Evolutionary conservation across 2,329 filamentous ascomycete species (phyloP), one percentile per base, ranked within the genome.

Genomic region (Plectosphaerella cucumerina): DNA sequence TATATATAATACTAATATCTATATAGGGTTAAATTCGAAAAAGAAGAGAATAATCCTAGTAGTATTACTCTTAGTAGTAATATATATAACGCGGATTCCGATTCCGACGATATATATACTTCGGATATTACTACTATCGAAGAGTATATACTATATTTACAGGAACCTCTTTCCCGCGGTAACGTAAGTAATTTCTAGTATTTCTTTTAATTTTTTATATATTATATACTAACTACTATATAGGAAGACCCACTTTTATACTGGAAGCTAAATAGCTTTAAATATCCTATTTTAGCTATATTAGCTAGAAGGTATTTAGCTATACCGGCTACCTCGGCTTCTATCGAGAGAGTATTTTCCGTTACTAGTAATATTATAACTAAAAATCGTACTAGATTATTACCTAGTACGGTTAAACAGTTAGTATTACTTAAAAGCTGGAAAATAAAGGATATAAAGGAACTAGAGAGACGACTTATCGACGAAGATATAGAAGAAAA

Each of bases 341-440:
- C 31, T 45, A 31, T 48, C 50, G 12, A 31, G 44, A 31, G 41
- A 44, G 26, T 26, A 23, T n/a, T 52, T 37, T 48, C 20, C 5
- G 39, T 48, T 37, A 39, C 1, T 37, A 41, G 33, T 37, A 48
- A 48, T 48, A 39, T 39, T 48, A 48, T 48, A 34, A 18, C 31
- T 48, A 48, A 48, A 48, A 14, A 31, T 17, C 18, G n/a, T 20
- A 39, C 14, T 9, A 39, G 17, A 10, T 35, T 48, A 34, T 26
- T 15, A 26, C 26, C 20, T 20, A 26, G 39, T 14, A 39, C 20
- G 10, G 6, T 39, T 48, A 48, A 10, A 41, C 5, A 37, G 17
- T 31, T 48, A 26, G 17, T 48, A 34, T 48, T 48, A 48, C 20
- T 39, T 11, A 48, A 39, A 48, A 39, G 26, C 22, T 48, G 26